Conservation (phyloP, 1,139 yeast species). For the Lodderomyces jiufengensis region DNA sequence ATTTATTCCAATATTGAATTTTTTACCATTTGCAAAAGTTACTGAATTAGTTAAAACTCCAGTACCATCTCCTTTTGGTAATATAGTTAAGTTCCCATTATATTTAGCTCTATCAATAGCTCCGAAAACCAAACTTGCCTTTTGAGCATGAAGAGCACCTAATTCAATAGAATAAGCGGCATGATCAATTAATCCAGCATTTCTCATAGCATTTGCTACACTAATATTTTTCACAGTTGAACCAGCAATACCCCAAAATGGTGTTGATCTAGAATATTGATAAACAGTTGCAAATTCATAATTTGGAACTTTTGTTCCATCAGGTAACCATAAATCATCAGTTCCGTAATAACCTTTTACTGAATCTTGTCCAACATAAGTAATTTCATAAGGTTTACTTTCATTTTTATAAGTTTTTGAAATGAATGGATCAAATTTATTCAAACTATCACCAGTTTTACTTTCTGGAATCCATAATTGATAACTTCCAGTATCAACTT, state of each 20-base stretch:
- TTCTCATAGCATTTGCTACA: constrained; percentile 1
- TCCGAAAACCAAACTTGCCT: constrained; percentile 4
- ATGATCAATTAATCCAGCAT: constrained; percentile 4
- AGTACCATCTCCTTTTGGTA: neutral
- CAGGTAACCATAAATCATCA: constrained; percentile 1
- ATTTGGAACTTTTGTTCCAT: neutral
- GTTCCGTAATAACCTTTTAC: neutral
- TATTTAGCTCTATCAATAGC: constrained; percentile 7
- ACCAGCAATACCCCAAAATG: neutral
- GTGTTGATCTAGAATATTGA: too few species aligned
- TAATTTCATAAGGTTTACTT: neutral
- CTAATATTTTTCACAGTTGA: neutral
- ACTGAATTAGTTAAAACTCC: neutral
- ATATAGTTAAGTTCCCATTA: constrained; percentile 4
- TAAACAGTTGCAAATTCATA: neutral
- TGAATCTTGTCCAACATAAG: neutral
- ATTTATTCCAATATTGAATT: neutral
- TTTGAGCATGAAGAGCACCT: constrained; percentile 14
- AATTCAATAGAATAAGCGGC: constrained; percentile 4
- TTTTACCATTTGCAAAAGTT: neutral
- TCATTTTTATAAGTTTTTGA: constrained; percentile 1
- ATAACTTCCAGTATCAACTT: neutral
- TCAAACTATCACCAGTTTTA: neutral
- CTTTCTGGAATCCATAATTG: neutral
- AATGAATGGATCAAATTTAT: neutral